These are phyloP conservation scores for Millerozyma acaciae DNA, from an alignment of 805 yeast genomes.

Conservation along the genomic window DNA sequence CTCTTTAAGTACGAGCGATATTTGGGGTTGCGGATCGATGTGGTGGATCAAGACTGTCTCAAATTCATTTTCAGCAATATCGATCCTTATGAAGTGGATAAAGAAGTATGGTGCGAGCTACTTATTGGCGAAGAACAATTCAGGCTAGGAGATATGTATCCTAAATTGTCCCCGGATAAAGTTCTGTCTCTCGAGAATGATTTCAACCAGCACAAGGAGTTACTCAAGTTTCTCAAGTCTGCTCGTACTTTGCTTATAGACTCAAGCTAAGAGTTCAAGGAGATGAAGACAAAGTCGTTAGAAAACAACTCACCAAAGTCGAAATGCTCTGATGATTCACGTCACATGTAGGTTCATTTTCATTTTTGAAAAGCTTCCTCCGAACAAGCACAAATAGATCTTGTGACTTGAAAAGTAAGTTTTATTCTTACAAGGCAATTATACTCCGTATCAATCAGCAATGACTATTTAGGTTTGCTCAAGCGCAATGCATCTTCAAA, in stretches of 20 bases:
- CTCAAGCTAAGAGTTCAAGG: too few relatives aligned
- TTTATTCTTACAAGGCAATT: too few relatives aligned
- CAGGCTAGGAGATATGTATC: slow-evolving; percentile 33
- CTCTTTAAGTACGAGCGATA: slow-evolving; percentile 47
- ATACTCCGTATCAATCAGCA: too few relatives aligned
- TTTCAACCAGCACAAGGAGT: slow-evolving; percentile 23
- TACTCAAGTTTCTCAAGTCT: slow-evolving; percentile 21
- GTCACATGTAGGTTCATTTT: too few relatives aligned
- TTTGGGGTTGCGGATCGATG: slow-evolving; percentile 54
- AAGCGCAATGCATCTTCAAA: too few relatives aligned
- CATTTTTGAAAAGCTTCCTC: too few relatives aligned
- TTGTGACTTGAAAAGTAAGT: too few relatives aligned
- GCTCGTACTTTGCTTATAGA: slow-evolving; percentile 9
- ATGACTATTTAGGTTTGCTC: too few relatives aligned
- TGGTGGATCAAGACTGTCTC: slow-evolving; percentile 43
- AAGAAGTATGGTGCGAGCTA: slow-evolving; percentile 42
- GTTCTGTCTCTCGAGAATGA: slow-evolving; percentile 15
- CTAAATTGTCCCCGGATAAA: slow-evolving; percentile 26
- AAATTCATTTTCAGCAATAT: slow-evolving; percentile 48
- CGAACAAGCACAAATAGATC: too few relatives aligned
- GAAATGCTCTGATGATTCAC: too few relatives aligned
- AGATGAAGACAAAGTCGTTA: too few relatives aligned
- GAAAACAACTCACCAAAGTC: too few relatives aligned
- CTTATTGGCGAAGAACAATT: slow-evolving; percentile 43
- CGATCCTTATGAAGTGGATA: slow-evolving; percentile 39